These are phyloP conservation scores for Haematococcus sp. DNA, from an alignment of 139 green algal species.

Conservation along the genomic window DNA sequence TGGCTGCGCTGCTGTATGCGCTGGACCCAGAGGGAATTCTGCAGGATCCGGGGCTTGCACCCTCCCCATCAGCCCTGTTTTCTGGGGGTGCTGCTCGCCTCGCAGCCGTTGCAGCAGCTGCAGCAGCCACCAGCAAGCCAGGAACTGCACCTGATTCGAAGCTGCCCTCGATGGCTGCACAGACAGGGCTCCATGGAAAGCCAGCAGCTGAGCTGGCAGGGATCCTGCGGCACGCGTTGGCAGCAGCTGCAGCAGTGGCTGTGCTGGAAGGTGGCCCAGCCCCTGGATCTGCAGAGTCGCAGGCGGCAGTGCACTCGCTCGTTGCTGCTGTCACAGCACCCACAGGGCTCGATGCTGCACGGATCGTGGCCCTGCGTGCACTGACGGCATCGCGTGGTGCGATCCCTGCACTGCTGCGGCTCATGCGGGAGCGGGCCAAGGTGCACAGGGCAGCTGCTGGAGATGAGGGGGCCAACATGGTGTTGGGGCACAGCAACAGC, in stretches of 20 bases:
- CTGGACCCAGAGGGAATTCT: not conserved
- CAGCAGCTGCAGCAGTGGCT: not conserved
- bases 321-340: not conserved
- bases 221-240: slow-evolving; percentile 4
- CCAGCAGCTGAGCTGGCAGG: not conserved
- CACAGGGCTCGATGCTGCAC: not conserved
- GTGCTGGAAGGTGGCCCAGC: not conserved
- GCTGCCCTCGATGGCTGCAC: no score
- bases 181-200: no score
- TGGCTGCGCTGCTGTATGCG: not conserved
- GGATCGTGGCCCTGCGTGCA: not conserved
- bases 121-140: no score
- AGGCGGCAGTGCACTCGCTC: not conserved
- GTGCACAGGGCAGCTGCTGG: not conserved
- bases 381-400: not conserved
- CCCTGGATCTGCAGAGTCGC: not conserved
- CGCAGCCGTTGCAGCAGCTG: no score
- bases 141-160: no score
- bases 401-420: not conserved
- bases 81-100: no score
- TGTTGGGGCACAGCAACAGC: no score
- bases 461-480: no score
- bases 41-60: no score
- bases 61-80: no score
- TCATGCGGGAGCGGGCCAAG: slow-evolving; percentile 6